These are phyloP conservation scores for Waltiozyma sp. DNA, from an alignment of 1,139 yeast species.

Conservation along the genomic window DNA sequence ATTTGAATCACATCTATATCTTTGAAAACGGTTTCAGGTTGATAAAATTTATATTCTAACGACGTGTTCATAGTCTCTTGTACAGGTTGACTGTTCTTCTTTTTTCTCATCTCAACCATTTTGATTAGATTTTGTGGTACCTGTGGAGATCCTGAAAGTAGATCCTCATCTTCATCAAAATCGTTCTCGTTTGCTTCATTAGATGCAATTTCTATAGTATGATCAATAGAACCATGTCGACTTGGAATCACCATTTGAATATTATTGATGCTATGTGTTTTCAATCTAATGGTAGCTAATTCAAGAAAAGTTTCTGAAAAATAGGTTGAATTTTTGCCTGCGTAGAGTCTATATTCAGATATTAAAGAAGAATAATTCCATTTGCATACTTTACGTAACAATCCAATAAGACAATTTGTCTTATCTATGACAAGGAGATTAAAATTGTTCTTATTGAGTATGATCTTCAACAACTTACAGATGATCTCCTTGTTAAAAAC, in stretches of 20 bases:
- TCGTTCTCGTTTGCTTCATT: slow-evolving; percentile 9
- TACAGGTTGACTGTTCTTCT: slow-evolving; percentile 24
- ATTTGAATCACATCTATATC: slow-evolving; percentile 23
- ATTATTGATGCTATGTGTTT: slow-evolving; percentile 2
- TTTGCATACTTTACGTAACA: slow-evolving; percentile 70
- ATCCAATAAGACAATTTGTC: slow-evolving; percentile 69
- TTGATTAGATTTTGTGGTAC: slow-evolving; percentile 50
- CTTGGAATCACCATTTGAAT: not conserved
- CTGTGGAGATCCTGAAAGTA: slow-evolving; percentile 55
- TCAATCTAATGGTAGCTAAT: slow-evolving; percentile 45
- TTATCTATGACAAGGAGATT: slow-evolving; percentile 71
- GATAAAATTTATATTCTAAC: slow-evolving; percentile 11
- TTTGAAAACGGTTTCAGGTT: slow-evolving; percentile 17
- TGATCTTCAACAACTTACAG: slow-evolving; percentile 43
- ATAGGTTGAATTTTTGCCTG: slow-evolving; percentile 66
- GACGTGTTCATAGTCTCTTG: not conserved
- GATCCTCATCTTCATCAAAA: slow-evolving; percentile 40
- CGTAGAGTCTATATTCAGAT: slow-evolving; percentile 71
- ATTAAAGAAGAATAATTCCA: slow-evolving; percentile 83
- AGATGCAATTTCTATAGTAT: not conserved
- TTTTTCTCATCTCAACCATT: slow-evolving; percentile 43
- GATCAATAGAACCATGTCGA: not conserved
- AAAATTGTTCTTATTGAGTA: slow-evolving; percentile 54
- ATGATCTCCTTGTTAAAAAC: slow-evolving; percentile 49
- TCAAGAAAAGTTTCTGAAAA: slow-evolving; percentile 79